These are phyloP conservation scores for Hebeloma cylindrosporum DNA, from an alignment of 768 basidiomycete genomes.

Conservation along the genomic window DNA sequence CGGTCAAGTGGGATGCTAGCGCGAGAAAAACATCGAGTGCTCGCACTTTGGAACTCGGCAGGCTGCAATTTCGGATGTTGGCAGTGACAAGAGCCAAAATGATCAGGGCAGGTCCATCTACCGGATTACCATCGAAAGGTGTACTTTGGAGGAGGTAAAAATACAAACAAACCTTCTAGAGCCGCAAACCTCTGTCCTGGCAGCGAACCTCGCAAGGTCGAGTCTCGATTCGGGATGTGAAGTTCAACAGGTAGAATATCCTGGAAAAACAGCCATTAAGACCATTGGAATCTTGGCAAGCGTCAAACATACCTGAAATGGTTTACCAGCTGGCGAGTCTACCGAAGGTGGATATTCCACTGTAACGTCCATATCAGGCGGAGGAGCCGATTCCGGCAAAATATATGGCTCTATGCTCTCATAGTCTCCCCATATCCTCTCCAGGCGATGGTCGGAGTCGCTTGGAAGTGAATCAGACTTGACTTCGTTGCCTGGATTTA, in stretches of 20 bases:
- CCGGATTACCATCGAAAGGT: not conserved
- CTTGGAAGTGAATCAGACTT: conserved; percentile 53
- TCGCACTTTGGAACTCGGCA: conserved; percentile 84
- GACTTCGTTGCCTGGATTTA: conserved; percentile 21
- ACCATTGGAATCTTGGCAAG: too few species aligned
- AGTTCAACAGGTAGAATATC: conserved; percentile 79
- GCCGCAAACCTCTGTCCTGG: conserved; percentile 53
- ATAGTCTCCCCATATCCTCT: conserved; percentile 86
- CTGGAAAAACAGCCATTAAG: conserved; percentile 31
- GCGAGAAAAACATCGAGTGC: conserved; percentile 87
- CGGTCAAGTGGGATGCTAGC: conserved; percentile 77
- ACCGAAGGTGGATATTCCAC: conserved; percentile 51
- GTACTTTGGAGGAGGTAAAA: not conserved
- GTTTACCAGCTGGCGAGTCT: conserved; percentile 37
- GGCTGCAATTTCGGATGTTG: conserved; percentile 82
- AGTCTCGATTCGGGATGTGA: conserved; percentile 69
- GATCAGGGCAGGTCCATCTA: conserved; percentile 88
- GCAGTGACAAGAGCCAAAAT: conserved; percentile 85
- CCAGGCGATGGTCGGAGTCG: conserved; percentile 84
- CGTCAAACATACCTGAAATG: conserved; percentile 53
- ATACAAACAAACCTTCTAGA: conserved; percentile 51
- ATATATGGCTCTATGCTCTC: conserved; percentile 77
- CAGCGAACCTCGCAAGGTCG: conserved; percentile 60
- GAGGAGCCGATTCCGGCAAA: conserved; percentile 44
- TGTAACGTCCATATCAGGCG: conserved; percentile 50